A percentile compares a stretch with the other conserved stretches of the same genome.
These are phyloP conservation scores for Sclerotinia subarctica DNA, from an alignment of 2,329 filamentous ascomycete species.

Conservation along the genomic window DNA sequence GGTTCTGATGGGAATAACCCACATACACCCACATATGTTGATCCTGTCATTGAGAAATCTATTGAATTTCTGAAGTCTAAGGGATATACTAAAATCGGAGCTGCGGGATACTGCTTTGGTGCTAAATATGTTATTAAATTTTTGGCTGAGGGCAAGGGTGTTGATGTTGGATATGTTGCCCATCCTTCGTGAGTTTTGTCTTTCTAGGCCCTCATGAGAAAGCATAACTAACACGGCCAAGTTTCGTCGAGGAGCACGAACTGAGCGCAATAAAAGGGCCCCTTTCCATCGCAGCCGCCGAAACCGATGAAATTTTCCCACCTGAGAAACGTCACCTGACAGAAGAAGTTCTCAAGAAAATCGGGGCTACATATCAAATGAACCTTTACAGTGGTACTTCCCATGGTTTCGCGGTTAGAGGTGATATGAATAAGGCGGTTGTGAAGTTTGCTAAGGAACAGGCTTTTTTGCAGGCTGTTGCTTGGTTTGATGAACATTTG, in stretches of 20 bases:
- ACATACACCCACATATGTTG: conserved; percentile 34
- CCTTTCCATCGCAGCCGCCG: conserved; percentile 55
- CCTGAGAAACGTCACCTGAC: conserved; percentile 60
- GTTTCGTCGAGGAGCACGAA: conserved; percentile 65
- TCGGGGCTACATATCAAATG: conserved; percentile 61
- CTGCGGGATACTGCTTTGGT: conserved; percentile 70
- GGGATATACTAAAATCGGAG: conserved; percentile 58
- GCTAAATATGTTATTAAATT: conserved; percentile 72
- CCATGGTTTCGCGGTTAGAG: conserved; percentile 73
- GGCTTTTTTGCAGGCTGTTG: conserved; percentile 73
- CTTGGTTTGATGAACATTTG: conserved; percentile 70
- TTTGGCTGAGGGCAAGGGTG: conserved; percentile 52
- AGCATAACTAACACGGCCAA: conserved; percentile 16
- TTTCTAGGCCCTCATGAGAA: background rate
- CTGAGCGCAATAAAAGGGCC: conserved; percentile 64
- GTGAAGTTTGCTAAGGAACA: conserved; percentile 73
- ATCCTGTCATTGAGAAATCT: conserved; percentile 45
- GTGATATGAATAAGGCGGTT: conserved; percentile 54
- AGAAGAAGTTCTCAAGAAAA: conserved; percentile 59
- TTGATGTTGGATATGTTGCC: conserved; percentile 69
- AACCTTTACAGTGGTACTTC: conserved; percentile 67
- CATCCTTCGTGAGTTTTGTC: conserved; percentile 58
- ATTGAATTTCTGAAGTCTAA: conserved; percentile 58
- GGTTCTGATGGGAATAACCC: conserved; percentile 37
- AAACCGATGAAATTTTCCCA: conserved; percentile 65